Evolutionary conservation across 371 early-diverging fungal genomes (phyloP).

Genomic region (Batrachochytrium dendrobatidis): DNA sequence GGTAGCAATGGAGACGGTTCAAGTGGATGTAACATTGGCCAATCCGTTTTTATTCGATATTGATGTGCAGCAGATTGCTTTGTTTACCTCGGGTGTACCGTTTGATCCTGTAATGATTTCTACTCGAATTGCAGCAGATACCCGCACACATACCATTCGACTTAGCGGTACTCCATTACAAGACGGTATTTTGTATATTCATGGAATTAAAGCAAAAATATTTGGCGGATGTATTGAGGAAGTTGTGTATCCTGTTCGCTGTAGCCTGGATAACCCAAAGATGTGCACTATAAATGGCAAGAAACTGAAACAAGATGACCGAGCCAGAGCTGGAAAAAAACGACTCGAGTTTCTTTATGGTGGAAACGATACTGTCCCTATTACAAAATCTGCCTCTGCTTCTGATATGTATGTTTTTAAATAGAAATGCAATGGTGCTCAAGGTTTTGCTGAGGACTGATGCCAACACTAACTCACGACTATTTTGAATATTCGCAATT

Average conservation of each 20-base stretch:
- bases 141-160: conserved; percentile 44
- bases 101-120: conserved; percentile 54
- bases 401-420: too few species aligned
- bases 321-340: conserved; percentile 39
- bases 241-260: conserved; percentile 51
- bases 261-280: conserved; percentile 36
- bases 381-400: not conserved
- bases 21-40: conserved; percentile 59
- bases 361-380: not conserved
- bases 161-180: conserved; percentile 57
- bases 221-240: conserved; percentile 67
- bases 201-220: conserved; percentile 55
- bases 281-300: conserved; percentile 32
- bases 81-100: conserved; percentile 56
- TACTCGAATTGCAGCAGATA: conserved; percentile 59
- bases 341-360: conserved; percentile 26
- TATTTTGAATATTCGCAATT: too few species aligned
- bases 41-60: conserved; percentile 78
- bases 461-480: too few species aligned
- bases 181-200: conserved; percentile 52
- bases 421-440: too few species aligned
- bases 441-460: too few species aligned
- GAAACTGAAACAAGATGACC: conserved; percentile 30
- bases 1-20: conserved; percentile 58
- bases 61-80: conserved; percentile 56